phyloP scores from a whole-genome alignment of 192 early-diverging fungal genomes.

The Chytriomyces hyalinus region DNA sequence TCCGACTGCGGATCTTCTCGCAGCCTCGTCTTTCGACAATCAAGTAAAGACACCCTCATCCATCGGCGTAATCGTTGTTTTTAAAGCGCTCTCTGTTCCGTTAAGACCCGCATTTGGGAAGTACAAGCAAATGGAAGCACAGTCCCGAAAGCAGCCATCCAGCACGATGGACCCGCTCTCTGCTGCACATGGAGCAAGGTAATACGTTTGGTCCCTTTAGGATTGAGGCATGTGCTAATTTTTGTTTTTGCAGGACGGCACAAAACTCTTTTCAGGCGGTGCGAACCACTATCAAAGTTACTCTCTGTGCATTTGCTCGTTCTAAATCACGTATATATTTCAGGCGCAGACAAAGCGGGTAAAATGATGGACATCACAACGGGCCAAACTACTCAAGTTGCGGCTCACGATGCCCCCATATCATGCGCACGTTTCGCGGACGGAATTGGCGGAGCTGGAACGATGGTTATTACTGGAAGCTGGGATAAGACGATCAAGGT shows the following conservation, averaged over 20 bases:
- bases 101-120: conserved; percentile 93
- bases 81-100: neutral
- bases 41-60: conserved; percentile 47
- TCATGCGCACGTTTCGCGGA: conserved; percentile 80
- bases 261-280: conserved; percentile 86
- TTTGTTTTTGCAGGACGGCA: conserved; percentile 73
- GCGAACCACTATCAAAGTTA: neutral
- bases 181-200: conserved; percentile 86
- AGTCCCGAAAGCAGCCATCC: conserved; percentile 76
- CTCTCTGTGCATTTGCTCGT: neutral
- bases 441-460: conserved; percentile 51
- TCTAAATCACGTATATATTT: neutral
- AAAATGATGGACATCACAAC: conserved; percentile 84
- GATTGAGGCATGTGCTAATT: neutral
- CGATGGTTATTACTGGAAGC: conserved; percentile 83
- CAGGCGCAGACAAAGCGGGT: conserved; percentile 79
- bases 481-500: conserved; percentile 94
- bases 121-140: conserved; percentile 77
- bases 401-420: conserved; percentile 90
- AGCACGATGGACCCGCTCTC: conserved; percentile 83
- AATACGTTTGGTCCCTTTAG: conserved; percentile 18
- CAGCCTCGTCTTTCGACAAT: conserved; percentile 92
- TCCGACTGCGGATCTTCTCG: conserved; percentile 80
- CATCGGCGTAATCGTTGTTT: neutral
- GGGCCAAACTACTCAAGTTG: conserved; percentile 81